A percentile compares a stretch with the other conserved stretches of the same genome.
Evolutionary conservation across 176 grass and related monocot genomes (phyloP).

Genomic region (Zea luxurians): DNA sequence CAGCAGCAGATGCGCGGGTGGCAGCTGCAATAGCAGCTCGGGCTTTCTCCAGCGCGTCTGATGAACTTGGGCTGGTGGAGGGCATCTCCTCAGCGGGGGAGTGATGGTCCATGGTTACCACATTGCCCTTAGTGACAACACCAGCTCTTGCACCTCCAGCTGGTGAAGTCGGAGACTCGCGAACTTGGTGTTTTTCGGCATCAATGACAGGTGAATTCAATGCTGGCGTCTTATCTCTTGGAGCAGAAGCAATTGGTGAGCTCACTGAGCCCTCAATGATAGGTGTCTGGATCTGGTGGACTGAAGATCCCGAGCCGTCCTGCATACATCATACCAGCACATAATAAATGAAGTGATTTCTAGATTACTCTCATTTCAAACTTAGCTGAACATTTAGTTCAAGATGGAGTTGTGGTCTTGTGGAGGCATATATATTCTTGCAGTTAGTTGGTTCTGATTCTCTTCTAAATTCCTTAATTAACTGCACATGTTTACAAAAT

Average conservation of each 20-base stretch:
- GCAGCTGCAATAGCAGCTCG: slow-evolving; percentile 69
- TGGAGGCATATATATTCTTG: neutral
- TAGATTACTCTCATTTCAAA: neutral
- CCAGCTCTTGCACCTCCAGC: slow-evolving; percentile 28
- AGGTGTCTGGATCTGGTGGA: slow-evolving; percentile 30
- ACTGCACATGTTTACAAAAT: slow-evolving; percentile 1
- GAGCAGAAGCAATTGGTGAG: slow-evolving; percentile 26
- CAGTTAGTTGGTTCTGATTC: slow-evolving; percentile 1
- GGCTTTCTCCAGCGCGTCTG: slow-evolving; percentile 73
- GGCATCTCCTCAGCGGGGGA: slow-evolving; percentile 43
- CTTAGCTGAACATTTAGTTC: slow-evolving; percentile 23
- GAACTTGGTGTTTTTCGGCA: slow-evolving; percentile 38
- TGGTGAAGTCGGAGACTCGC: slow-evolving; percentile 36
- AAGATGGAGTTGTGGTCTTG: neutral
- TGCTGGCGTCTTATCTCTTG: slow-evolving; percentile 25
- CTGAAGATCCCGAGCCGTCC: slow-evolving; percentile 62
- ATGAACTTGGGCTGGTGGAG: slow-evolving; percentile 37
- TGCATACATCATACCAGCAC: slow-evolving; percentile 29
- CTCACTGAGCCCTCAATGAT: slow-evolving; percentile 48
- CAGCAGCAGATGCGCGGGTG: slow-evolving; percentile 69
- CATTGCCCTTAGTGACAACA: slow-evolving; percentile 17
- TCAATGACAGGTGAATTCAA: slow-evolving; percentile 32
- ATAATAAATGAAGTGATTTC: slow-evolving; percentile 22
- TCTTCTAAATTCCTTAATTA: slow-evolving; percentile 15
- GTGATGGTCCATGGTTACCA: slow-evolving; percentile 12